Evolutionary conservation across 163 green algal genomes (phyloP), one percentile per base, ranked within the genome.

Genomic region (Trebouxia gelatinosa): DNA sequence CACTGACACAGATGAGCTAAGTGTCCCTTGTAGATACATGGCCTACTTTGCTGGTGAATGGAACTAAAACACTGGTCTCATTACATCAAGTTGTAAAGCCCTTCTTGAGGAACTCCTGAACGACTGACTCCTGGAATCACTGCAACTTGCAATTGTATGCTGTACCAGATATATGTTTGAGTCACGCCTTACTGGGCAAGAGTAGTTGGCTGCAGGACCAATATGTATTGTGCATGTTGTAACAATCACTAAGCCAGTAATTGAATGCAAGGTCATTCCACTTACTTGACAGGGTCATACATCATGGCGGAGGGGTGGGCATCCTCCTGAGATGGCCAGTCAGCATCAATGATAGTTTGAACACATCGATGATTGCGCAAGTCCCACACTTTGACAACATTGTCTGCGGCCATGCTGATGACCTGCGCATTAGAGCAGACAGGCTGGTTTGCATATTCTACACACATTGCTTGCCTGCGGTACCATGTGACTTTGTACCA

Each of bases 191-290:
- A n/a, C n/a, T n/a, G n/a, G n/a, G n/a, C n/a, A n/a, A n/a, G n/a
- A n/a, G n/a, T n/a, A n/a, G n/a, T n/a, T n/a, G n/a, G n/a, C n/a
- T n/a, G n/a, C n/a, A n/a, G n/a, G n/a, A n/a, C n/a, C n/a, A n/a
- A n/a, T n/a, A n/a, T n/a, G n/a, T n/a, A n/a, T n/a, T n/a, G n/a
- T 59, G 48, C 48, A 17, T 17, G 48, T 17, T 59, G 48, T 21
- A 34, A 93, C 17, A 83, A 61, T 93, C 87, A 79, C 91, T 95
- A 48, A 88, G 84, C 54, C 75, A 70, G 71, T 92, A 83, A 57
- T 93, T 90, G 65, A 94, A 75, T 0, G 86, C 83, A 34, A 96
- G 77, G 51, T 89, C 74, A 5, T n/a, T 26, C 2, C 0, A 6
- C 35, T 35, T 1, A 72, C 64, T 37, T 72, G 6, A 37, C 35